Evolutionary conservation across 805 yeast genomes (phyloP), one percentile per base, ranked within the genome.

Genomic region (Komagataella kurtzmanii): DNA sequence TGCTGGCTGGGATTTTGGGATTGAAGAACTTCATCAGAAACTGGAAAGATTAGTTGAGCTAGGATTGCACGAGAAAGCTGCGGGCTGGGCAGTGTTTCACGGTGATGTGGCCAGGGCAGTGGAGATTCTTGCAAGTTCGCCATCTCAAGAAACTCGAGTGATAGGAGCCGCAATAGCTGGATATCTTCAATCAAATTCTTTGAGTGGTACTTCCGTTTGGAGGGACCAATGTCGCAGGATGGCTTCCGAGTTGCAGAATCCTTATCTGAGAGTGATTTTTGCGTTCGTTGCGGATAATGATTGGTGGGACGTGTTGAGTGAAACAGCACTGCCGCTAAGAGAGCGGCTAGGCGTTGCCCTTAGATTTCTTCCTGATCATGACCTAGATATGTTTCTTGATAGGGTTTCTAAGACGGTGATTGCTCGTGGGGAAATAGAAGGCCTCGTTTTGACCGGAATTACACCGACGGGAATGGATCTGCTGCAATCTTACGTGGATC

Each of bases 131-230:
- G 80, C 86, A 0, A 72, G 77, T n/a, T 79, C 96, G 1, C 81
- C 81, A 49, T 81, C 78, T 53, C 89, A 85, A 61, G 70, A 82
- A 51, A 71, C 87, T 48, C 68, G 85, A 49, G 73, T 91, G 48
- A 89, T 91, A 76, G 88, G 96, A 0, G 85, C 98, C 0, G 97
- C 98, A 0, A 86, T 89, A 47, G 91, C 97, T 0, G 98, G 96
- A 2, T 87, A 89, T 61, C 72, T 83, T 54, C 84, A 88, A 0
- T 82, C 82, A 61, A 77, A 76, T 52, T 73, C 76, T 51, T 70
- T 75, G 2, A 69, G 68, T 19, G 74, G 74, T 10, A 86, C 86
- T 60, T 83, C 82, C 64, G 77, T 89, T 0, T 91, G 98, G 98
- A 83, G 88, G 59, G 95, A 88, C 52, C 96, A 88, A 63, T 91